Evolutionary conservation across 2,329 filamentous ascomycete species (phyloP).

Genomic region (Claviceps maximensis): DNA sequence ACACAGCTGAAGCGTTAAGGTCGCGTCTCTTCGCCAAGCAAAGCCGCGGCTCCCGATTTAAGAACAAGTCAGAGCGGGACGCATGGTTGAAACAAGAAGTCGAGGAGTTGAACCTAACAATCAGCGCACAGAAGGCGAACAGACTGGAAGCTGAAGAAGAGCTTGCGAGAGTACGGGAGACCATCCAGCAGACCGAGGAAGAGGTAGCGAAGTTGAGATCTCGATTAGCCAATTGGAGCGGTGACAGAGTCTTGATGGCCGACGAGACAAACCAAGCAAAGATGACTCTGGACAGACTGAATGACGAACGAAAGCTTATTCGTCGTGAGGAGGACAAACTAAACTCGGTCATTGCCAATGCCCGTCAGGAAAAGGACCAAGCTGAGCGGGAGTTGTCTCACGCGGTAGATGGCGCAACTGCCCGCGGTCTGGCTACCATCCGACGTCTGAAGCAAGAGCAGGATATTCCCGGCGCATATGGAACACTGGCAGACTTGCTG

Average conservation of each 20-base stretch:
- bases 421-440: conserved; percentile 75
- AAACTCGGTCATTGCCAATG: conserved; percentile 61
- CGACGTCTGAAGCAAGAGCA: conserved; percentile 68
- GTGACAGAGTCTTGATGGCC: conserved; percentile 56
- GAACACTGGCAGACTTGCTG: conserved; percentile 86
- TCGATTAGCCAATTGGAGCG: conserved; percentile 66
- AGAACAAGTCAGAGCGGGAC: conserved; percentile 78
- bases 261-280: conserved; percentile 65
- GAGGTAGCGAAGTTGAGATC: conserved; percentile 59
- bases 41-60: conserved; percentile 75
- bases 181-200: conserved; percentile 59
- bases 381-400: conserved; percentile 68
- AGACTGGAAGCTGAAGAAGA: conserved; percentile 76
- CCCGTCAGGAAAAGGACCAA: conserved; percentile 61
- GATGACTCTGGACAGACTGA: conserved; percentile 63
- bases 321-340: conserved; percentile 84
- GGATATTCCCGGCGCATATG: conserved; percentile 76
- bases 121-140: conserved; percentile 73
- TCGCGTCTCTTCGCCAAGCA: conserved; percentile 85
- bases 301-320: conserved; percentile 77
- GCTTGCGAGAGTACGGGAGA: conserved; percentile 54
- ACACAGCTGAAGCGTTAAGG: conserved; percentile 60
- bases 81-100: conserved; percentile 71
- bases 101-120: conserved; percentile 59
- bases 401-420: conserved; percentile 81